Percentiles rank a stretch among this genome's conserved stretches.
Conservation (phyloP, 1,284 basidiomycete genomes). For the Tremellales sp. region DNA sequence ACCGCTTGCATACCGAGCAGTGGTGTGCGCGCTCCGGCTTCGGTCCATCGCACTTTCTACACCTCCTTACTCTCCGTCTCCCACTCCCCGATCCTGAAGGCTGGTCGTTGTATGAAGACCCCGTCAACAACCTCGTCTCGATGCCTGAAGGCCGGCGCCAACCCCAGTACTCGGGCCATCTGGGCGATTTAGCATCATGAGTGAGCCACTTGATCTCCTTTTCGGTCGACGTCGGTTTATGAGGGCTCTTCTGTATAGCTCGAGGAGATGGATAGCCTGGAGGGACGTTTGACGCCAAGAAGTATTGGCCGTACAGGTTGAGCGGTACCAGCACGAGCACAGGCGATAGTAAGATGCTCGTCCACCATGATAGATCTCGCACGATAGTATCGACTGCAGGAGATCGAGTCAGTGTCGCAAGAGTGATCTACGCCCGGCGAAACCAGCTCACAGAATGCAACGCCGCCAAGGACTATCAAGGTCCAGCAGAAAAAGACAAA, state of each 20-base stretch:
- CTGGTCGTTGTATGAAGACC: neutral
- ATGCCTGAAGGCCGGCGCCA: slow-evolving; percentile 31
- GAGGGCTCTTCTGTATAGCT: slow-evolving; percentile 12
- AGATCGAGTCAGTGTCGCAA: slow-evolving; percentile 13
- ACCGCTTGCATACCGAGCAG: slow-evolving; percentile 86
- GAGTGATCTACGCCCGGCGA: no score
- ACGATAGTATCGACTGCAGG: slow-evolving; percentile 65
- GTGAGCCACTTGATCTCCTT: slow-evolving; percentile 28
- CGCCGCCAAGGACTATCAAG: slow-evolving; percentile 63
- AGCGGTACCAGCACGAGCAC: slow-evolving; percentile 67
- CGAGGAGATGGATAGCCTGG: slow-evolving; percentile 61
- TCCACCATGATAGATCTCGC: slow-evolving; percentile 54
- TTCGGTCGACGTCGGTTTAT: slow-evolving; percentile 8
- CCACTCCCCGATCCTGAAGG: slow-evolving; percentile 4
- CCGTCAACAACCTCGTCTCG: slow-evolving; percentile 10
- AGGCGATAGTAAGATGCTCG: slow-evolving; percentile 55
- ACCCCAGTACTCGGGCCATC: slow-evolving; percentile 16
- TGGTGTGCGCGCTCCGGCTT: slow-evolving; percentile 95
- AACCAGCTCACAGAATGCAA: slow-evolving; percentile 74
- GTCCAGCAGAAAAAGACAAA: slow-evolving; percentile 75
- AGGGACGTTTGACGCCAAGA: slow-evolving; percentile 68
- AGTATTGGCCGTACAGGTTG: slow-evolving; percentile 80
- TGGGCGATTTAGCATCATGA: neutral
- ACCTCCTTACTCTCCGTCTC: slow-evolving; percentile 53
- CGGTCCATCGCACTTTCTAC: slow-evolving; percentile 63